These are phyloP conservation scores for Petasospora rhodanensis DNA, from an alignment of 1,139 yeast genomes.

Conservation along the genomic window DNA sequence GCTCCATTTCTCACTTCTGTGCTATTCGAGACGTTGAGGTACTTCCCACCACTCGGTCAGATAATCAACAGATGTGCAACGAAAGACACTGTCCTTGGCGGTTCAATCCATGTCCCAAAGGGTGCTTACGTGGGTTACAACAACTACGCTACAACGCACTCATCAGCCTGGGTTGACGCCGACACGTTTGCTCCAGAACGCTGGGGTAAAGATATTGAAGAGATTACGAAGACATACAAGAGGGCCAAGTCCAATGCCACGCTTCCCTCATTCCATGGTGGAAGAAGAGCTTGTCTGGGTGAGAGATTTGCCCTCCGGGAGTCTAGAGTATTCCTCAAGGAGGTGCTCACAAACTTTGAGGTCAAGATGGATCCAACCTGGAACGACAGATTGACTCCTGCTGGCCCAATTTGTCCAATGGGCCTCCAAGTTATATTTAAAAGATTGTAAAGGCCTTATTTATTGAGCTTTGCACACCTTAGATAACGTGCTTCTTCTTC, in stretches of 20 bases:
- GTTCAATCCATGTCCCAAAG: constrained; percentile 43
- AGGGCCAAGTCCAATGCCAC: constrained; percentile 41
- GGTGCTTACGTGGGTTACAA: constrained; percentile 56
- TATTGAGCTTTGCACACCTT: too few relatives aligned
- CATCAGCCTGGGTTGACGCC: constrained; percentile 45
- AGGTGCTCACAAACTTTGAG: constrained; percentile 34
- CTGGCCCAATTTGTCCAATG: constrained; percentile 38
- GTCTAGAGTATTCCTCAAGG: constrained; percentile 36
- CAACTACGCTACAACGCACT: constrained; percentile 53
- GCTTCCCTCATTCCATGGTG: constrained; percentile 57
- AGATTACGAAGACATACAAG: constrained; percentile 37
- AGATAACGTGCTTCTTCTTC: too few relatives aligned
- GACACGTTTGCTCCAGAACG: constrained; percentile 47
- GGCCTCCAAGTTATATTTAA: constrained; percentile 20
- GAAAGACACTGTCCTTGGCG: constrained; percentile 35
- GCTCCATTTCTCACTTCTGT: constrained; percentile 32
- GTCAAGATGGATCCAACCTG: constrained; percentile 40
- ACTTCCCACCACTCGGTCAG: constrained; percentile 57
- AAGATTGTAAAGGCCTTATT: constrained; percentile 1
- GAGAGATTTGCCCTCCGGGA: constrained; percentile 53
- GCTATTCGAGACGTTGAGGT: constrained; percentile 48
- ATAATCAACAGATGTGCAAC: constrained; percentile 50
- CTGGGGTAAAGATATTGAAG: constrained; percentile 46
- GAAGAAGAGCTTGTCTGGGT: constrained; percentile 58
- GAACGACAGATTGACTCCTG: constrained; percentile 50